Percentiles rank a stretch among this genome's conserved stretches.
Conservation (phyloP, 371 early-diverging fungal species). For the Mucor lusitanicus region DNA sequence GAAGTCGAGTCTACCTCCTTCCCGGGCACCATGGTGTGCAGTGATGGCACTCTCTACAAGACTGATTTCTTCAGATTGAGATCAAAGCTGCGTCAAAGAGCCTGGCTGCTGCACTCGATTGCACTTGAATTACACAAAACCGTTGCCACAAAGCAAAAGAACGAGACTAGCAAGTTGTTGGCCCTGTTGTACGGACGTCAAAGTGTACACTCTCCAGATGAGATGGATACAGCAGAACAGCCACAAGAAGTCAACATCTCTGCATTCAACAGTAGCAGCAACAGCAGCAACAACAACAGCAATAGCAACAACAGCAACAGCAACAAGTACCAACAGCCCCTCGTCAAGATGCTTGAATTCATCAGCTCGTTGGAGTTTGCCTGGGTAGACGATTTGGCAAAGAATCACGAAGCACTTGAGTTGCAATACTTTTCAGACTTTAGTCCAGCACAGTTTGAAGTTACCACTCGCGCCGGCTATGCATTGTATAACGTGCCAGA, state of each 20-base stretch:
- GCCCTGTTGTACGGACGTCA: constrained; percentile 57
- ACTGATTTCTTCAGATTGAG: constrained; percentile 55
- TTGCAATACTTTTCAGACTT: constrained; percentile 27
- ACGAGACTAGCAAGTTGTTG: constrained; percentile 59
- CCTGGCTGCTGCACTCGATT: constrained; percentile 85
- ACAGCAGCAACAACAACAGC: too few species aligned
- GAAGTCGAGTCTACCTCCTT: constrained; percentile 12
- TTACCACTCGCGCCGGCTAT: constrained; percentile 60
- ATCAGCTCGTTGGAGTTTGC: constrained; percentile 56
- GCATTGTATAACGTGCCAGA: constrained; percentile 68
- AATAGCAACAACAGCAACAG: too few species aligned
- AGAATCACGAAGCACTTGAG: constrained; percentile 5
- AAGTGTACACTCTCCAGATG: constrained; percentile 13
- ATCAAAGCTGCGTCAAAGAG: constrained; percentile 83
- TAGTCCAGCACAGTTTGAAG: constrained; percentile 22
- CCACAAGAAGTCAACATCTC: constrained; percentile 75
- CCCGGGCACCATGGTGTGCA: constrained; percentile 22
- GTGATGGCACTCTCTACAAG: constrained; percentile 28
- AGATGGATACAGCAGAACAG: constrained; percentile 18
- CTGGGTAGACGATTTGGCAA: constrained; percentile 50
- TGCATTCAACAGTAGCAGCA: constrained; percentile 57
- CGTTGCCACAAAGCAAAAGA: constrained; percentile 41
- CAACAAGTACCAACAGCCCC: constrained; percentile 56
- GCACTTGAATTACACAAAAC: constrained; percentile 82
- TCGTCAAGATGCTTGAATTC: constrained; percentile 59